A percentile compares a stretch with the other conserved stretches of the same genome.
phyloP scores from a whole-genome alignment of 129 eudicot genomes.

The Lactuca sativa region DNA sequence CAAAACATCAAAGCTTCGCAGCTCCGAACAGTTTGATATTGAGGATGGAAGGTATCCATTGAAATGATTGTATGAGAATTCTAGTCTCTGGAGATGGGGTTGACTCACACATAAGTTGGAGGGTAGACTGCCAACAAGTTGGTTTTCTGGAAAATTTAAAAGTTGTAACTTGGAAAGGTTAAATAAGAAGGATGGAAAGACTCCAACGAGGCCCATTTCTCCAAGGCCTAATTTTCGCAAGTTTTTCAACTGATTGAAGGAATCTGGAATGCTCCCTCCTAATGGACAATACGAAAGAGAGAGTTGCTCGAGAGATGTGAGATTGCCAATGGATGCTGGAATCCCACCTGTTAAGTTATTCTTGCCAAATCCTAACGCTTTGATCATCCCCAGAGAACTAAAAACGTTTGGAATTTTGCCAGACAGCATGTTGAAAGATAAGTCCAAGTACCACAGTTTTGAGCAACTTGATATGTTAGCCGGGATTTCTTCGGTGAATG shows the following conservation, averaged over 20 bases:
- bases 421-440: neutral
- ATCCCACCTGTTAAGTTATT: neutral
- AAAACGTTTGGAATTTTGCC: slow-evolving; percentile 13
- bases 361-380: neutral
- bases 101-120: too few relatives aligned
- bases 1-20: too few relatives aligned
- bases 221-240: too few relatives aligned
- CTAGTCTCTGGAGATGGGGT: too few relatives aligned
- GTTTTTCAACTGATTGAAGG: neutral
- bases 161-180: too few relatives aligned
- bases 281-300: neutral
- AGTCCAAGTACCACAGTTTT: neutral
- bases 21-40: too few relatives aligned
- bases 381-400: neutral
- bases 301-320: slow-evolving; percentile 7
- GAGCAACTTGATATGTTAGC: slow-evolving; percentile 22
- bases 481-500: slow-evolving; percentile 20
- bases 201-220: too few relatives aligned
- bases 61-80: too few relatives aligned
- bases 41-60: too few relatives aligned
- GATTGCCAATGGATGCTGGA: slow-evolving; percentile 27
- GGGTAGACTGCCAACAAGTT: too few relatives aligned
- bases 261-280: slow-evolving; percentile 34
- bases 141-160: too few relatives aligned
- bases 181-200: too few relatives aligned